Evolutionary conservation across 257 asterid genomes (phyloP), one percentile per base, ranked within the genome.

Genomic region (Nicotiana tabacum): DNA sequence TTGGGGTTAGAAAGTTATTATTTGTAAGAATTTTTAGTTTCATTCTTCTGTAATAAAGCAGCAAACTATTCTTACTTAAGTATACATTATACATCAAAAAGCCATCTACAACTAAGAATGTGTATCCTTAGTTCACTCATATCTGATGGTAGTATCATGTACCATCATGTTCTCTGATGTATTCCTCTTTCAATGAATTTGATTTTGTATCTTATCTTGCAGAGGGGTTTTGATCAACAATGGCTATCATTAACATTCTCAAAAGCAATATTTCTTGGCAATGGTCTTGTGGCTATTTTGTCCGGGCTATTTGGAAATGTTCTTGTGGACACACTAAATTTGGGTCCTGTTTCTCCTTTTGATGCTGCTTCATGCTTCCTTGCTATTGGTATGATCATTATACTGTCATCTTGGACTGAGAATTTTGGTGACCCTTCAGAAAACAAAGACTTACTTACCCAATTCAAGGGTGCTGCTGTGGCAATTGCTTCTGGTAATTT

Each of bases 181-280:
- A 11, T 65, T 65, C 17, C n/a, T 30, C 3, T 27, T 64, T 64
- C 16, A 29, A 27, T 27, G 37, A 2, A 16, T 64, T 48, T 24
- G 39, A 13, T 48, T 48, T 74, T 48, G 43, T 24, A 48, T 74
- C 62, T 60, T 7, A 48, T 21, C 86, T 60, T 84, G 87, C 94
- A 95, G 99, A 90, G 99, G 87, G 95, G 97, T 35, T 94, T 94
- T 86, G 99, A 95, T 74, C 90, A 81, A 83, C 99, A 95, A 82
- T 95, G 99, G 99, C 97, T 95, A 85, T 95, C 99, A 30, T 18
- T 94, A 64, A 95, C 98, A 85, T 95, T 95, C 91, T 92, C 99
- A 30, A 95, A 95, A 90, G 99, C 99, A 83, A 91, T 94, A 86
- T 95, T 95, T 89, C 96, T 95, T 43, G 99, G 99, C 58, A 95